Percentiles rank a stretch among this genome's conserved stretches.
These are phyloP conservation scores for Haematococcus sp. DNA, from an alignment of 139 green algal species.

Conservation along the genomic window DNA sequence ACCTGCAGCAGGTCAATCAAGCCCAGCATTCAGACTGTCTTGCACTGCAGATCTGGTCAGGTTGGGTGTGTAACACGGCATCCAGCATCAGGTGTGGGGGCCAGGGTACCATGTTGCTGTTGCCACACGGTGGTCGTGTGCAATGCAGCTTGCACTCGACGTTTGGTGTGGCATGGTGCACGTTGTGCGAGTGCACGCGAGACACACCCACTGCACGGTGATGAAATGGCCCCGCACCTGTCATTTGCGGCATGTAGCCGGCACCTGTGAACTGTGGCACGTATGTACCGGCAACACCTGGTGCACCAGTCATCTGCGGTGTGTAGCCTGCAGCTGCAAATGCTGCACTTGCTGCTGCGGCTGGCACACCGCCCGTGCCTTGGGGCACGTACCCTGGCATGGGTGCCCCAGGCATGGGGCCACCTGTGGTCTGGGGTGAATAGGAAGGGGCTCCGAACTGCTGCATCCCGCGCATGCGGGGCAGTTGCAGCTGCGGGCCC, in stretches of 20 bases:
- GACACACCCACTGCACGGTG: no score
- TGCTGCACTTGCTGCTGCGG: conserved; percentile 3
- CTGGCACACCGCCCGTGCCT: conserved; percentile 33
- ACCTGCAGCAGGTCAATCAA: background rate
- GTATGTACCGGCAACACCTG: background rate
- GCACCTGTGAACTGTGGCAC: conserved; percentile 8
- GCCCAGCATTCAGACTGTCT: no score
- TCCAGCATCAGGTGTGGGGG: no score
- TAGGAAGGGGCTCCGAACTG: background rate
- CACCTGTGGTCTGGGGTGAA: conserved; percentile 6
- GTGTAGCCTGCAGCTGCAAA: background rate
- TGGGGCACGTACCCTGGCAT: conserved; percentile 26
- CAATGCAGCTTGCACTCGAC: no score
- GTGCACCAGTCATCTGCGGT: conserved; percentile 16
- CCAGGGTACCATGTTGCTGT: background rate
- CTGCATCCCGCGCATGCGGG: conserved; percentile 48
- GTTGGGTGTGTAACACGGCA: no score
- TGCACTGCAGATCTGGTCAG: no score
- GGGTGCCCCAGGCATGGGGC: background rate
- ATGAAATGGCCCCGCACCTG: conserved; percentile 2
- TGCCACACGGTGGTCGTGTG: no score
- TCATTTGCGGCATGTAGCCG: conserved; percentile 18
- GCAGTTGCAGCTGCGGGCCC: conserved; percentile 53
- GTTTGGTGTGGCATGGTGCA: no score
- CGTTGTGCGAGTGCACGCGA: no score